These are phyloP conservation scores for Corynespora cassiicola DNA, from an alignment of 2,329 filamentous ascomycete genomes.

Conservation along the genomic window DNA sequence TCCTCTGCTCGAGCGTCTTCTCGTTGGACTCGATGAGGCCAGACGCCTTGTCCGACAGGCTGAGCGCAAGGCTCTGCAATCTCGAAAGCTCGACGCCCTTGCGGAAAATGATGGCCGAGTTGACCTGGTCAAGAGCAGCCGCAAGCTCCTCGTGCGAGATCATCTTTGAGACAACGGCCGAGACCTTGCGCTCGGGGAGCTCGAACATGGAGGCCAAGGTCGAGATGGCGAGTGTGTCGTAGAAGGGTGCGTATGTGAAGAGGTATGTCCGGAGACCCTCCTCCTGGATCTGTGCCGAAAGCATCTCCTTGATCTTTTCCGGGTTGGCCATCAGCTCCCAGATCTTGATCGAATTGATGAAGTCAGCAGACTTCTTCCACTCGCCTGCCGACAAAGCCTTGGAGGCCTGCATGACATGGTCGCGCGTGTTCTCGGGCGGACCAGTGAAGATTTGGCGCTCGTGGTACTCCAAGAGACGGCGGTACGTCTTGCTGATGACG, in stretches of 20 bases:
- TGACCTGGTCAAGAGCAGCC: conserved; percentile 96
- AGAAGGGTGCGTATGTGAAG: conserved; percentile 99
- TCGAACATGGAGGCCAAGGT: conserved; percentile 96
- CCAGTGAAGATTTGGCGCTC: conserved; percentile 99
- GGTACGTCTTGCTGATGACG: conserved; percentile 98
- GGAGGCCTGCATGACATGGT: conserved; percentile 99
- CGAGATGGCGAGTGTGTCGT: conserved; percentile 89
- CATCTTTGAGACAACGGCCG: conserved; percentile 98
- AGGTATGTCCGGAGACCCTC: conserved; percentile 98
- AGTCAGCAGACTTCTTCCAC: conserved; percentile 95
- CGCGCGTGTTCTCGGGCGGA: conserved; percentile 96
- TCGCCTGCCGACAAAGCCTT: conserved; percentile 96
- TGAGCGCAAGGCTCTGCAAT: conserved; percentile 92
- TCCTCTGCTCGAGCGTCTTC: conserved; percentile 94
- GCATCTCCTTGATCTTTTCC: conserved; percentile 95
- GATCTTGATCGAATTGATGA: conserved; percentile 98
- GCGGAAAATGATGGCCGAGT: conserved; percentile 96
- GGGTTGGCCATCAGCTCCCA: conserved; percentile 97
- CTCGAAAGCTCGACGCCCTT: conserved; percentile 98
- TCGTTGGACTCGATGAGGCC: conserved; percentile 96
- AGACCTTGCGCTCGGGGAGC: conserved; percentile 85
- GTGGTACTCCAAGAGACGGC: conserved; percentile 98
- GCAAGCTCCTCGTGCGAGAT: conserved; percentile 98
- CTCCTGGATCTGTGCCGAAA: conserved; percentile 97
- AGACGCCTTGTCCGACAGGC: conserved; percentile 94